Conservation (phyloP, 2,329 filamentous ascomycete species). For the Pseudogymnoascus sp. region DNA sequence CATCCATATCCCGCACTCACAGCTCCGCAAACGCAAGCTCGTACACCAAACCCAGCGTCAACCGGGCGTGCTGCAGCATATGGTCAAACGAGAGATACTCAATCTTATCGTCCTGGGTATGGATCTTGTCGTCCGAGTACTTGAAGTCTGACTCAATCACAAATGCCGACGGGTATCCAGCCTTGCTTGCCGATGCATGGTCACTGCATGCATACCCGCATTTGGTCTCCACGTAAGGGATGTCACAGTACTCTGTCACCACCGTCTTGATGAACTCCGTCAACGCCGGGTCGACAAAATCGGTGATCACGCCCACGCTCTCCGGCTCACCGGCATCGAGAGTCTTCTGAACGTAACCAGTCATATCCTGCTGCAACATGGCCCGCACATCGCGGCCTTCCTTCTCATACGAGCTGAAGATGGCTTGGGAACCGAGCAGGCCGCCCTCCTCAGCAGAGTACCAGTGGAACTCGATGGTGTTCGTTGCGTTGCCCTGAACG, state of each 20-base stretch:
- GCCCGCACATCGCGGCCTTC: conserved; percentile 71
- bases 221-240: conserved; percentile 79
- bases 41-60: conserved; percentile 76
- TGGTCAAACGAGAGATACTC: conserved; percentile 74
- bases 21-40: conserved; percentile 68
- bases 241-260: conserved; percentile 78
- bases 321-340: conserved; percentile 74
- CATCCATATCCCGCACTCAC: neutral
- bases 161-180: conserved; percentile 66
- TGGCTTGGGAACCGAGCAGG: conserved; percentile 77
- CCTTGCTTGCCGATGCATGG: conserved; percentile 64
- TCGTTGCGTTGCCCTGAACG: conserved; percentile 60
- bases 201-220: conserved; percentile 81
- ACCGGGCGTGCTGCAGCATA: conserved; percentile 81
- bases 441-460: conserved; percentile 88
- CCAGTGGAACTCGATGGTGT: conserved; percentile 96
- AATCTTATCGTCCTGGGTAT: conserved; percentile 61
- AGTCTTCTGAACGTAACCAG: conserved; percentile 76
- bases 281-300: conserved; percentile 75
- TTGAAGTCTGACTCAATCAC: conserved; percentile 68
- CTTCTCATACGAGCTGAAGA: conserved; percentile 75
- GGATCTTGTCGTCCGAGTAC: conserved; percentile 58
- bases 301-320: conserved; percentile 84
- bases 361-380: conserved; percentile 99
- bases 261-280: conserved; percentile 88